Evolutionary conservation across 305 asterid genomes (phyloP).

Genomic region (Monarda citriodora): DNA sequence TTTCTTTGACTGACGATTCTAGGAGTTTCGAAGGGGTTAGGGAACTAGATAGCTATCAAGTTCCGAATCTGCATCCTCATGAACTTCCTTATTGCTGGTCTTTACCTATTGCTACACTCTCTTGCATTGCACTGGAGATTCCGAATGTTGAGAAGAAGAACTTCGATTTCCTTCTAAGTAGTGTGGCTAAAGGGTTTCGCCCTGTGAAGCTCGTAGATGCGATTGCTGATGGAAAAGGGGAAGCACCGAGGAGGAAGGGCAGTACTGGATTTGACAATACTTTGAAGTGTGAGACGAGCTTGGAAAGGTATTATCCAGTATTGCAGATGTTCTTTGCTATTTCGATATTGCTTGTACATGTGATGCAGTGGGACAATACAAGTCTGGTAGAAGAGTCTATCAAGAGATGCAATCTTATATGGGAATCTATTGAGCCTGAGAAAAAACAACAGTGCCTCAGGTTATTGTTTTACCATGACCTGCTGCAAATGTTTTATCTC

Average conservation of each 20-base stretch:
- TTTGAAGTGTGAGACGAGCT: too few relatives aligned
- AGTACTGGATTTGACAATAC: too few relatives aligned
- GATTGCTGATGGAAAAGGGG: constrained; percentile 19
- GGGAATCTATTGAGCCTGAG: constrained; percentile 84
- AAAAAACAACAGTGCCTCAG: constrained; percentile 88
- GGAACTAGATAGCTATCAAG: constrained; percentile 25
- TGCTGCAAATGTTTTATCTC: constrained; percentile 93
- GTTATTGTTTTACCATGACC: constrained; percentile 80
- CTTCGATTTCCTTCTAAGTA: neutral
- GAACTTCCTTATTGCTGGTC: constrained; percentile 44
- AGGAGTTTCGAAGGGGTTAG: constrained; percentile 30
- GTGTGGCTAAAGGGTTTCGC: constrained; percentile 34
- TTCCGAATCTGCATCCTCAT: constrained; percentile 23
- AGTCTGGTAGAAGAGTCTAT: constrained; percentile 83
- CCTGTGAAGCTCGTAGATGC: constrained; percentile 32
- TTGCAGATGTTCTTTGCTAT: constrained; percentile 99
- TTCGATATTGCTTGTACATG: constrained; percentile 87
- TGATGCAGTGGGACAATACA: constrained; percentile 86
- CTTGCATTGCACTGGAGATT: constrained; percentile 43
- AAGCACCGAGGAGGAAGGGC: too few relatives aligned
- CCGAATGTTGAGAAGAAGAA: constrained; percentile 22
- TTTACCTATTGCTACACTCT: constrained; percentile 38
- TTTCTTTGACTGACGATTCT: too few relatives aligned
- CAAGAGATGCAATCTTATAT: constrained; percentile 69
- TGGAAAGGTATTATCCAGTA: too few relatives aligned